These are phyloP conservation scores for Colletotrichum salicis DNA, from an alignment of 2,329 filamentous ascomycete species.

Conservation along the genomic window DNA sequence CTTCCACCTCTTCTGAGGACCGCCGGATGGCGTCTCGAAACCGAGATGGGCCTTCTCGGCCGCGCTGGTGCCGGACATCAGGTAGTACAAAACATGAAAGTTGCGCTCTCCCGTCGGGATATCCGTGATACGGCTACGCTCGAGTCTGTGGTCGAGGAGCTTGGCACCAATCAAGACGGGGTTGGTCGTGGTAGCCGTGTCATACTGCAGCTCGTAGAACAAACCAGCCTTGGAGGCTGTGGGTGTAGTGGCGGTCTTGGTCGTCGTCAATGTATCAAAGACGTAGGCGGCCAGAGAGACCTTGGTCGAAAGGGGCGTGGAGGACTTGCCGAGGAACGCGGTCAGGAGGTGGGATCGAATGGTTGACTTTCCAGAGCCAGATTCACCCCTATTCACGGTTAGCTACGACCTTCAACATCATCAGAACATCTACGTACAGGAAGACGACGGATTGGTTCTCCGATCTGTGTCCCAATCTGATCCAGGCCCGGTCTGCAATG, in stretches of 20 bases:
- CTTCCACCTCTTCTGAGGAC: conserved; percentile 84
- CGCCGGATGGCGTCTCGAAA: conserved; percentile 60
- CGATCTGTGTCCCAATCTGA: conserved; percentile 84
- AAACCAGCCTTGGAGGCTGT: conserved; percentile 95
- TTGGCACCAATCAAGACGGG: conserved; percentile 94
- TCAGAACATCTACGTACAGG: conserved; percentile 71
- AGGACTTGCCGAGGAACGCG: conserved; percentile 86
- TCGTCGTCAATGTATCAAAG: conserved; percentile 96
- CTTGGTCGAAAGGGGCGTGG: conserved; percentile 92
- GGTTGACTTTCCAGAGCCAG: conserved; percentile 95
- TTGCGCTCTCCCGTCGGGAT: conserved; percentile 96
- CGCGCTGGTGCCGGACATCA: conserved; percentile 88
- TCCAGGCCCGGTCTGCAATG: conserved; percentile 85
- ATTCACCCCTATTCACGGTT: conserved; percentile 78
- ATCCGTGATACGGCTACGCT: conserved; percentile 88
- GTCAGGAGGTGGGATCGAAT: conserved; percentile 89
- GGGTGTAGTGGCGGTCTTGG: conserved; percentile 94
- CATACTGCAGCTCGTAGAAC: conserved; percentile 96
- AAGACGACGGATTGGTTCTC: conserved; percentile 96
- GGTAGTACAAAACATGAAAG: conserved; percentile 96
- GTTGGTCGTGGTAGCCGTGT: conserved; percentile 84
- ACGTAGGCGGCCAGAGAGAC: conserved; percentile 93
- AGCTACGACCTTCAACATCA: not conserved
- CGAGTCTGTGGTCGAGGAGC: conserved; percentile 90
- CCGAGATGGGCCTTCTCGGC: conserved; percentile 90